Evolutionary conservation across 208 protist genomes (phyloP).

Genomic region (Endotrypanum monterogeii): DNA sequence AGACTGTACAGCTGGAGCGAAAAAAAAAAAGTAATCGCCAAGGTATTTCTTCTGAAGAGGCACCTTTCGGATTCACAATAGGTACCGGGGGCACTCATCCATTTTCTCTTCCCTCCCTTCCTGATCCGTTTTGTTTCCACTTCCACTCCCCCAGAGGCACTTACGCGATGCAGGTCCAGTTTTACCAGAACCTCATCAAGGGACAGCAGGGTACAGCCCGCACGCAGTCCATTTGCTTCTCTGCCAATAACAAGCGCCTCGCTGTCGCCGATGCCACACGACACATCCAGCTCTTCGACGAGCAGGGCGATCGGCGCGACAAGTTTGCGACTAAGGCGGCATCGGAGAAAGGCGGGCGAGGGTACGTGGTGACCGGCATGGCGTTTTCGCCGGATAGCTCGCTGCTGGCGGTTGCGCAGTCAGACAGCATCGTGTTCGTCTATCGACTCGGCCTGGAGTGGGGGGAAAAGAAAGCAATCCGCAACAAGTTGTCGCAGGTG

Average conservation of each 20-base stretch:
- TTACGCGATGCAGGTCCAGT: constrained; percentile 90
- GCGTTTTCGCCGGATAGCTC: constrained; percentile 96
- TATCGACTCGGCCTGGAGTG: constrained; percentile 97
- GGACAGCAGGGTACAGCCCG: constrained; percentile 80
- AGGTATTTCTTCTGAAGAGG: too few species aligned
- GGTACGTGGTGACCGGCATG: constrained; percentile 91
- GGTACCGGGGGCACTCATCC: too few species aligned
- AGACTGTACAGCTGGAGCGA: too few species aligned
- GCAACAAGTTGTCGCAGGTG: constrained; percentile 95
- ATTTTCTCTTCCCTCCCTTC: background rate
- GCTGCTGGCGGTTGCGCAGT: constrained; percentile 96
- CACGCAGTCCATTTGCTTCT: constrained; percentile 93
- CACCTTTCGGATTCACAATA: too few species aligned
- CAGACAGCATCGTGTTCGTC: constrained; percentile 96
- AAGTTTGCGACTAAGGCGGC: constrained; percentile 95
- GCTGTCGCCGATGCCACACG: constrained; percentile 90
- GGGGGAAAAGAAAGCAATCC: constrained; percentile 98
- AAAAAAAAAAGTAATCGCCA: too few species aligned
- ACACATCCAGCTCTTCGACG: constrained; percentile 95
- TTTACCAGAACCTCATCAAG: constrained; percentile 90
- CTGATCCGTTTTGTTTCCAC: background rate
- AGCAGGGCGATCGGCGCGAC: constrained; percentile 93
- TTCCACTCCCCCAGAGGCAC: background rate
- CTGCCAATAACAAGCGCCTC: constrained; percentile 94
- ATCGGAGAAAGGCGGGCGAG: constrained; percentile 84